Evolutionary conservation across 352 stramenopile species (phyloP).

Genomic region (Aphanomyces astaci): DNA sequence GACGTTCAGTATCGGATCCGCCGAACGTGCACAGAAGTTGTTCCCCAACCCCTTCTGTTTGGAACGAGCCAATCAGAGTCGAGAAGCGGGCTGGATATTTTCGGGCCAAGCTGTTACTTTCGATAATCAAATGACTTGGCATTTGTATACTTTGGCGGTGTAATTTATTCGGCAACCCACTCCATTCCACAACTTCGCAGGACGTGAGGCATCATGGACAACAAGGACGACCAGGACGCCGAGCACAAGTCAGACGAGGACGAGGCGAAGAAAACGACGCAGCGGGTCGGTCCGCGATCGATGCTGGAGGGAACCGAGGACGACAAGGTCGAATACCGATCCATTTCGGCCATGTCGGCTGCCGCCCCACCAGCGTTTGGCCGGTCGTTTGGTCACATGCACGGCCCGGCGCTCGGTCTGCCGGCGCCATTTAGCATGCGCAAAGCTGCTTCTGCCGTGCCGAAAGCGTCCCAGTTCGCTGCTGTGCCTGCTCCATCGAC

Average conservation of each 20-base stretch:
- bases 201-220: conserved; percentile 1
- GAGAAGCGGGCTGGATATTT: background rate
- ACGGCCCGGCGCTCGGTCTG: background rate
- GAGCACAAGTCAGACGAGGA: conserved; percentile 1
- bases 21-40: background rate
- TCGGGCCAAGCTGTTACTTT: background rate
- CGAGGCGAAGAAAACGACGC: background rate
- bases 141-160: background rate
- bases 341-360: conserved; percentile 5
- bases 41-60: background rate
- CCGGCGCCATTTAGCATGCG: background rate
- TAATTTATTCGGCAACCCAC: background rate
- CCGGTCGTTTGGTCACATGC: conserved; percentile 13
- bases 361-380: background rate
- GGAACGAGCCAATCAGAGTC: background rate
- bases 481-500: background rate
- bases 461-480: background rate
- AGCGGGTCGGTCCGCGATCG: background rate
- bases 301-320: conserved; percentile 14
- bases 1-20: background rate
- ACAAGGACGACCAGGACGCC: background rate
- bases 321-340: conserved; percentile 20
- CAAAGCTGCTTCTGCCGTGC: background rate
- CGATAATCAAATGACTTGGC: background rate
- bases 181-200: conserved; percentile 7